Evolutionary conservation across 2,329 filamentous ascomycete genomes (phyloP).

Genomic region (Atkinsonella texensis): DNA sequence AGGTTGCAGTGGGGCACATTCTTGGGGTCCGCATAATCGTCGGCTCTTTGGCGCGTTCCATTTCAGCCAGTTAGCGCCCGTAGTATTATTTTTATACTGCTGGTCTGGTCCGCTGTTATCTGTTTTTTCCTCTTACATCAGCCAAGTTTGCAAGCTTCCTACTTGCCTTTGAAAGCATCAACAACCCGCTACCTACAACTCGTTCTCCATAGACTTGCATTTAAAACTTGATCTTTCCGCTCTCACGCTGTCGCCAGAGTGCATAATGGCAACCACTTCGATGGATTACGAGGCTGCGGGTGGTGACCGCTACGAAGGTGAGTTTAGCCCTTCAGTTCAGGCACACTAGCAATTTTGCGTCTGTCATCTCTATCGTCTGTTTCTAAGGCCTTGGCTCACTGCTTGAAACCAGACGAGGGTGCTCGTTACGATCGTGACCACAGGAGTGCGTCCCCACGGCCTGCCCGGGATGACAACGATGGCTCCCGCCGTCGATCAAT

Average conservation of each 20-base stretch:
- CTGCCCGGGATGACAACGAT: slow-evolving; percentile 47
- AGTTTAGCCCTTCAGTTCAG: slow-evolving; percentile 4
- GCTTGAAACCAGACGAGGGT: slow-evolving; percentile 39
- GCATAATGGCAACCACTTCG: slow-evolving; percentile 47
- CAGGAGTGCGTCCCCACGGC: slow-evolving; percentile 53
- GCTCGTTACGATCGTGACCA: slow-evolving; percentile 56
- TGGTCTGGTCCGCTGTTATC: slow-evolving; percentile 2
- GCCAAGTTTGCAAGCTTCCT: background rate
- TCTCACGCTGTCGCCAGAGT: background rate
- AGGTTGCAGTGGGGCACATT: background rate
- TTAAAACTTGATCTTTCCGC: slow-evolving; percentile 6
- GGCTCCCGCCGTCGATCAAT: slow-evolving; percentile 49
- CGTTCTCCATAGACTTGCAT: background rate
- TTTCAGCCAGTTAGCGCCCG: background rate
- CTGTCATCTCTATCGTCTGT: background rate
- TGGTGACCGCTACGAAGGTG: slow-evolving; percentile 55
- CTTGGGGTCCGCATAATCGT: slow-evolving; percentile 7
- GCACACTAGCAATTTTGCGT: background rate
- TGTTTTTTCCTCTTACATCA: slow-evolving; percentile 6
- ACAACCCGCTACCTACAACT: background rate
- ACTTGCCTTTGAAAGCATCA: slow-evolving; percentile 3
- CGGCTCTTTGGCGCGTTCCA: slow-evolving; percentile 3
- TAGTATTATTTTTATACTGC: background rate
- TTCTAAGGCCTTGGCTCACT: background rate
- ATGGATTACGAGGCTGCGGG: slow-evolving; percentile 62